Evolutionary conservation across 2,329 filamentous ascomycete species (phyloP).

Genomic region (Fusarium mexicanum): DNA sequence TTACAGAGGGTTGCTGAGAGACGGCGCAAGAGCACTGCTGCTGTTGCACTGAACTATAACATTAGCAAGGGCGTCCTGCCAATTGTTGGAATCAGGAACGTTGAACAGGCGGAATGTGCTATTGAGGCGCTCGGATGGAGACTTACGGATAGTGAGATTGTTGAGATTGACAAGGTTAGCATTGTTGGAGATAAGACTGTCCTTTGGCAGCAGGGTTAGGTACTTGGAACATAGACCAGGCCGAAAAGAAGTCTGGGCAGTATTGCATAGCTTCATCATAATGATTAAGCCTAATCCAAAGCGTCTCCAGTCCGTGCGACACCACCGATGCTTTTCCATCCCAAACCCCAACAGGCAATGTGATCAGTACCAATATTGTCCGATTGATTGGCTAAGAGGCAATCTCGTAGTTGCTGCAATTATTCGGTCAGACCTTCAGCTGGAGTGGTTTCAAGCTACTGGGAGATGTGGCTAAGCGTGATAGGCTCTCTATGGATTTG

Average conservation of each 20-base stretch:
- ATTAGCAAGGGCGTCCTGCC: constrained; percentile 7
- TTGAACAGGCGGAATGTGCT: not conserved
- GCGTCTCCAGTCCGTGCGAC: no score
- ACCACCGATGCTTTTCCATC: no score
- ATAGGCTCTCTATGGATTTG: no score
- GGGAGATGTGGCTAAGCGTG: no score
- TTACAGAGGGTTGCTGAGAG: not conserved
- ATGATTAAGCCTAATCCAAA: no score
- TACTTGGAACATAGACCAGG: not conserved
- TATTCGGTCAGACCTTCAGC: not conserved
- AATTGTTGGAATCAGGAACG: constrained; percentile 10
- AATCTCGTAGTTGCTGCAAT: no score
- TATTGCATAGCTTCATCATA: no score
- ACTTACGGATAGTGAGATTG: not conserved
- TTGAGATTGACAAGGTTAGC: constrained; percentile 8
- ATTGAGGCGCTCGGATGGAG: constrained; percentile 16
- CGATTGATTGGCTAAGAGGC: no score
- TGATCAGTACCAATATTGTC: no score
- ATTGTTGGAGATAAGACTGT: constrained; percentile 2
- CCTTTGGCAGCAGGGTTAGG: not conserved
- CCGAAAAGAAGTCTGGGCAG: no score
- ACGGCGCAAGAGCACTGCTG: not conserved
- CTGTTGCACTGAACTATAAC: constrained; percentile 3
- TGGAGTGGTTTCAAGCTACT: rapidly evolving
- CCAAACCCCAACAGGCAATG: no score